Conservation (phyloP, 495 filamentous ascomycete species). For the Podospora bellae-mahoneyi region DNA sequence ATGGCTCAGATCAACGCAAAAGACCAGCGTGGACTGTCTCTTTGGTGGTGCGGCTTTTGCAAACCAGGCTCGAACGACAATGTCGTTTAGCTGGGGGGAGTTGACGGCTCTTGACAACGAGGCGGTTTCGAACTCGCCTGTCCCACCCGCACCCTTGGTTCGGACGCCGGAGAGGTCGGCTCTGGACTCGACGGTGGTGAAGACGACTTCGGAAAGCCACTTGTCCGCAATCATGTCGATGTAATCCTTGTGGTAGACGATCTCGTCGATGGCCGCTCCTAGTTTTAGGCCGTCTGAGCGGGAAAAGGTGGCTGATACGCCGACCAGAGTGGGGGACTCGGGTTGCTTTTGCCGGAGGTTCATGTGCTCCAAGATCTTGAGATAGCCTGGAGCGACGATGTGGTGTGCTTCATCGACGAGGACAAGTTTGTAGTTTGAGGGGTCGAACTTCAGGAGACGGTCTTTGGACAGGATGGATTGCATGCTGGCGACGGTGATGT, state of each 20-base stretch:
- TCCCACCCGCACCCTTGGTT: slow-evolving; percentile 46
- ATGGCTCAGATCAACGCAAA: slow-evolving; percentile 87
- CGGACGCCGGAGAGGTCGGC: slow-evolving; percentile 68
- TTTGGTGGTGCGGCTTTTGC: slow-evolving; percentile 54
- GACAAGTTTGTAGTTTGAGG: slow-evolving; percentile 76
- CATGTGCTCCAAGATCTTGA: slow-evolving; percentile 70
- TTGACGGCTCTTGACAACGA: slow-evolving; percentile 80
- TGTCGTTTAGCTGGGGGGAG: slow-evolving; percentile 68
- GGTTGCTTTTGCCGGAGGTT: slow-evolving; percentile 54
- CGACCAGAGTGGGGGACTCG: slow-evolving; percentile 69
- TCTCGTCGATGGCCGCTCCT: slow-evolving; percentile 86
- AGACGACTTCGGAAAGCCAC: slow-evolving; percentile 77
- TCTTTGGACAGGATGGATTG: slow-evolving; percentile 72
- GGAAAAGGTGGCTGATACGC: slow-evolving; percentile 90
- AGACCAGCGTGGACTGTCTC: slow-evolving; percentile 83
- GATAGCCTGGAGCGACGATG: slow-evolving; percentile 80
- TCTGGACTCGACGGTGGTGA: slow-evolving; percentile 84
- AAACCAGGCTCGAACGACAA: slow-evolving; percentile 81
- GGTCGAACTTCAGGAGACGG: slow-evolving; percentile 77
- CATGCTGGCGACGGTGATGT: slow-evolving; percentile 93
- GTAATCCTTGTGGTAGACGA: slow-evolving; percentile 97
- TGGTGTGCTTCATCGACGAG: slow-evolving; percentile 98
- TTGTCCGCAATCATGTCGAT: slow-evolving; percentile 94
- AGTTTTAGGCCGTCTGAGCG: slow-evolving; percentile 84
- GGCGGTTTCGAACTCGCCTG: slow-evolving; percentile 73